Evolutionary conservation across 805 yeast species (phyloP).

Genomic region (Saturnispora kantuleensis): DNA sequence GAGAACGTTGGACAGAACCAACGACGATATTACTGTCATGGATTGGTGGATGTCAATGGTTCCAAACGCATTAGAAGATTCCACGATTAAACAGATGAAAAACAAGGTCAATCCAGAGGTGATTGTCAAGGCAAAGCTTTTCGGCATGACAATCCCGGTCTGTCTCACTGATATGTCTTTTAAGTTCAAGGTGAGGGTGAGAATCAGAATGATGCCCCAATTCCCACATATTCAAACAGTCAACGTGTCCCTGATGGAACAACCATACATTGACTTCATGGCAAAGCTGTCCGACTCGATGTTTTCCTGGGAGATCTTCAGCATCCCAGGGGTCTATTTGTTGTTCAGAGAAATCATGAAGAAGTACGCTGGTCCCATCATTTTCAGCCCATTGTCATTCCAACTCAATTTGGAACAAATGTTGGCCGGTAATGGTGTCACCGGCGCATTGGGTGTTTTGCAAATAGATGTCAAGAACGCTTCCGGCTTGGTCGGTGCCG

Average conservation of each 20-base stretch:
- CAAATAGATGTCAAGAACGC: conserved; percentile 62
- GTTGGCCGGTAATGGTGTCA: conserved; percentile 69
- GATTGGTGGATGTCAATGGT: conserved; percentile 92
- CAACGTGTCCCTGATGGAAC: conserved; percentile 72
- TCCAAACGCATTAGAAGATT: conserved; percentile 82
- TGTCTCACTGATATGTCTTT: conserved; percentile 74
- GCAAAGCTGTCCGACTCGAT: conserved; percentile 71
- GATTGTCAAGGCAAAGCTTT: conserved; percentile 67
- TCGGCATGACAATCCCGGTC: conserved; percentile 76
- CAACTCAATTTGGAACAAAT: conserved; percentile 88
- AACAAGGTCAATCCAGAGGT: conserved; percentile 76
- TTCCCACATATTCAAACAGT: conserved; percentile 93
- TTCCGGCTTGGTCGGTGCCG: conserved; percentile 56
- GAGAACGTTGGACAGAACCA: conserved; percentile 83
- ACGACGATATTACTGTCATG: conserved; percentile 90
- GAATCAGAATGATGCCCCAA: conserved; percentile 80
- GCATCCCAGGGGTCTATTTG: conserved; percentile 79
- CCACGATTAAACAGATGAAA: conserved; percentile 75
- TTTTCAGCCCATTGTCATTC: conserved; percentile 84
- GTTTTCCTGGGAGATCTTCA: conserved; percentile 79
- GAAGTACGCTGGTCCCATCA: conserved; percentile 80
- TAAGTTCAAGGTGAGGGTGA: conserved; percentile 61
- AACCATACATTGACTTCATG: conserved; percentile 82
- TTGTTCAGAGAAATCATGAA: conserved; percentile 77
- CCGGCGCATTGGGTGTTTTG: conserved; percentile 80